These are phyloP conservation scores for Tylopilus sp. DNA, from an alignment of 768 basidiomycete genomes.

Conservation along the genomic window DNA sequence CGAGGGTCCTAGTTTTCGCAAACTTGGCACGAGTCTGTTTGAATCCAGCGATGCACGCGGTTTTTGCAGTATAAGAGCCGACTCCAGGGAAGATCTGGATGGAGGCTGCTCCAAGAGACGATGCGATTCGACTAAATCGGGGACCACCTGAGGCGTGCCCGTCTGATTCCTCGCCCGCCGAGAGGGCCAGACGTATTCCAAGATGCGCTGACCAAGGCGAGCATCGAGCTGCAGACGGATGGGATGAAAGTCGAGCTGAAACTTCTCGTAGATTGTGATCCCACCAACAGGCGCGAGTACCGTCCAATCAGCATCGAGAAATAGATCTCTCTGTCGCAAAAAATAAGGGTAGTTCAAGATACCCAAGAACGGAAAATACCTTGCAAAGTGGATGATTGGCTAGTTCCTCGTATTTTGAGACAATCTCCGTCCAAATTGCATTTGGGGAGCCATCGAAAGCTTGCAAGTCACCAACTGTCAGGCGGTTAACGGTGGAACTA, in stretches of 20 bases:
- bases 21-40: slow-evolving; percentile 35
- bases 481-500: slow-evolving; percentile 75
- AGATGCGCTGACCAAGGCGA: slow-evolving; percentile 71
- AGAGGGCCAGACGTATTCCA: slow-evolving; percentile 86
- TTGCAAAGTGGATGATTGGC: slow-evolving; percentile 68
- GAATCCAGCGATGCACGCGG: slow-evolving; percentile 34
- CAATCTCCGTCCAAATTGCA: slow-evolving; percentile 84
- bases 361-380: slow-evolving; percentile 35
- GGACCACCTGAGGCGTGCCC: background rate
- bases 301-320: slow-evolving; percentile 76
- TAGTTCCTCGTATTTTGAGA: slow-evolving; percentile 73
- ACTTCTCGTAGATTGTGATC: slow-evolving; percentile 82
- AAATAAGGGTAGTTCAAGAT: slow-evolving; percentile 3
- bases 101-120: slow-evolving; percentile 18
- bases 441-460: slow-evolving; percentile 84
- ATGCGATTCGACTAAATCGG: slow-evolving; percentile 15
- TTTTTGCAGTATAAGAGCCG: slow-evolving; percentile 37
- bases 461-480: slow-evolving; percentile 71
- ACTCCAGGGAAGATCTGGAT: slow-evolving; percentile 49
- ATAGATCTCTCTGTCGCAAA: slow-evolving; percentile 58
- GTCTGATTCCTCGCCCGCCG: slow-evolving; percentile 37
- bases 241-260: slow-evolving; percentile 81
- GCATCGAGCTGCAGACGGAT: slow-evolving; percentile 86
- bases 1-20: slow-evolving; percentile 55
- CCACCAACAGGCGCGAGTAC: slow-evolving; percentile 90